A percentile compares a stretch with the other conserved stretches of the same genome.
Conservation (phyloP, 768 basidiomycete genomes). For the Rhodosporidiobolus odoratus region DNA sequence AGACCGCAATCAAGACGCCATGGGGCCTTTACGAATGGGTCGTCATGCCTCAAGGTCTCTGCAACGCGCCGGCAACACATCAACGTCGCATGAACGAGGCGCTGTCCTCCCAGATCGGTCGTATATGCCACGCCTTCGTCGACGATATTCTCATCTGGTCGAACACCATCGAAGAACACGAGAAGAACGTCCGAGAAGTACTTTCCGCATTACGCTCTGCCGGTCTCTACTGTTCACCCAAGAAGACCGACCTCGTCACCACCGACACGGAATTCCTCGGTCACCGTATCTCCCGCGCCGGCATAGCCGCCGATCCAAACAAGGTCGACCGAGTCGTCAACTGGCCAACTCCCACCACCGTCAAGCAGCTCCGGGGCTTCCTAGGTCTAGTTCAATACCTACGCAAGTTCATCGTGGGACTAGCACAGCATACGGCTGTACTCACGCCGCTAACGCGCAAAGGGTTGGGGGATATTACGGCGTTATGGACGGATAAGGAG, state of each 20-base stretch:
- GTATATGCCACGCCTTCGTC: conserved; percentile 30
- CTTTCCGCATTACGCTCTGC: conserved; percentile 45
- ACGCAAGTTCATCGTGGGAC: not conserved
- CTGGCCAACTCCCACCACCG: not conserved
- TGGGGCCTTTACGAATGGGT: conserved; percentile 33
- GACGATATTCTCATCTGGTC: conserved; percentile 53
- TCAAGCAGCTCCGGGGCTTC: conserved; percentile 8
- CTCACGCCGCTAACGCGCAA: conserved; percentile 1
- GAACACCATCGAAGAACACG: conserved; percentile 46
- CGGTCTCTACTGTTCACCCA: conserved; percentile 41
- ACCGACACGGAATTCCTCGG: conserved; percentile 11
- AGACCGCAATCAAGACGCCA: conserved; percentile 32
- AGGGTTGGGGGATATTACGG: not conserved
- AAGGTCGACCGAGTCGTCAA: conserved; percentile 2
- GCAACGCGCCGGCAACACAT: conserved; percentile 37
- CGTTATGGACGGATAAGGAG: not conserved
- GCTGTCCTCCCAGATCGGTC: conserved; percentile 4
- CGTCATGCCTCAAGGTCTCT: conserved; percentile 30
- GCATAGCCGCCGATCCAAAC: conserved; percentile 2
- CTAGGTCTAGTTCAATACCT: conserved; percentile 14
- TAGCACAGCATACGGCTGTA: not conserved
- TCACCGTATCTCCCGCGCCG: conserved; percentile 7
- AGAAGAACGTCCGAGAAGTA: conserved; percentile 45
- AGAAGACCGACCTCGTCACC: conserved; percentile 14
- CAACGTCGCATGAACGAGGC: conserved; percentile 33